phyloP scores from a whole-genome alignment of 805 yeast genomes.

The Pichia gijzeniarum region DNA sequence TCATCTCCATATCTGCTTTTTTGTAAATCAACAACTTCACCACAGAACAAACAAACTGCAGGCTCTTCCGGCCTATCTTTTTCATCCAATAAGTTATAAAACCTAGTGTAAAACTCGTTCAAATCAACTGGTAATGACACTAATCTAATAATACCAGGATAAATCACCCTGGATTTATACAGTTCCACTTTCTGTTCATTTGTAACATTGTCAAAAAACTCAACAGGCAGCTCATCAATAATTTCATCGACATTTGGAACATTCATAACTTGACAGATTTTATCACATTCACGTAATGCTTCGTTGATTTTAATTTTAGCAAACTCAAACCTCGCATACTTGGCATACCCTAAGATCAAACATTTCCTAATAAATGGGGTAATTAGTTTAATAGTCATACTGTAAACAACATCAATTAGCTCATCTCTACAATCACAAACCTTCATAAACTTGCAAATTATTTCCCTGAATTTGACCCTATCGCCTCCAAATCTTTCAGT shows the following conservation, averaged over 20 bases:
- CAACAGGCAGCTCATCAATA: slow-evolving; percentile 11
- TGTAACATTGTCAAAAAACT: slow-evolving; percentile 12
- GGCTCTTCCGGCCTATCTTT: slow-evolving; percentile 51
- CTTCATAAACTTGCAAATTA: slow-evolving; percentile 21
- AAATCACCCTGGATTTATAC: slow-evolving; percentile 35
- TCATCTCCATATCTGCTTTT: slow-evolving; percentile 45
- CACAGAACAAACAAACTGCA: slow-evolving; percentile 83
- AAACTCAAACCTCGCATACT: slow-evolving; percentile 9
- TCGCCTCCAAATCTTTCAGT: slow-evolving; percentile 4
- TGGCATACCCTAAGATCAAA: slow-evolving; percentile 43
- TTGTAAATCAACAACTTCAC: slow-evolving; percentile 61
- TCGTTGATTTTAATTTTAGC: slow-evolving; percentile 8
- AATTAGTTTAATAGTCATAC: slow-evolving; percentile 48
- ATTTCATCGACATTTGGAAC: slow-evolving; percentile 35
- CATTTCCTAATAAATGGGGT: slow-evolving; percentile 63
- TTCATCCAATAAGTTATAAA: slow-evolving; percentile 40
- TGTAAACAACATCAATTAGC: slow-evolving; percentile 39
- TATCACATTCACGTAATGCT: slow-evolving; percentile 44
- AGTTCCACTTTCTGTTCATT: slow-evolving; percentile 12
- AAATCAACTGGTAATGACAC: slow-evolving; percentile 59
- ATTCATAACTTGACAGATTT: slow-evolving; percentile 43
- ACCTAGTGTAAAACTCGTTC: slow-evolving; percentile 60
- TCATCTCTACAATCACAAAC: slow-evolving; percentile 13
- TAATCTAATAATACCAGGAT: slow-evolving; percentile 60
- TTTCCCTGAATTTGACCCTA: slow-evolving; percentile 13